Conservation (phyloP, 2,329 filamentous ascomycete species). For the Epichloe festucae region DNA sequence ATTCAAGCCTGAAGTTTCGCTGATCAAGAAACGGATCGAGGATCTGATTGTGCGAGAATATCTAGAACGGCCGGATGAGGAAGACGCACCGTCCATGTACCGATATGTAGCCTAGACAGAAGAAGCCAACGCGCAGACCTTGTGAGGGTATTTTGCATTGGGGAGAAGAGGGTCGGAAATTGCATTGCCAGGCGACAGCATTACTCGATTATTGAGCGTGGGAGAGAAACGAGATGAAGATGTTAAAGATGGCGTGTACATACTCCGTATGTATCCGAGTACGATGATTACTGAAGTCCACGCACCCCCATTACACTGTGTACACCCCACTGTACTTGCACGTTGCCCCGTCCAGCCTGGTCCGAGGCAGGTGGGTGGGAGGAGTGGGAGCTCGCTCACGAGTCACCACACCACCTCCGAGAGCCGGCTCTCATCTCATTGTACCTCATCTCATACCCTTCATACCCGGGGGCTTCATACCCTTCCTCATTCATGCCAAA, state of each 20-base stretch:
- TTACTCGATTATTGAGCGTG: background rate
- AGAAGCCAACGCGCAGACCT: background rate
- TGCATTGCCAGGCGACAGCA: background rate
- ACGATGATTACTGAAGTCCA: background rate
- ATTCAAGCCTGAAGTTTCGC: slow-evolving; percentile 62
- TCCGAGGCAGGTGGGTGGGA: background rate
- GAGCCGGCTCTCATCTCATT: background rate
- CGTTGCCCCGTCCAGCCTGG: background rate
- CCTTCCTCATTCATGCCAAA: too few species aligned
- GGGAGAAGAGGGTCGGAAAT: background rate
- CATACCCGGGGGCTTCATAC: too few species aligned
- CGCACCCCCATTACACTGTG: too few species aligned
- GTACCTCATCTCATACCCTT: background rate
- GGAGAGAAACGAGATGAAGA: background rate
- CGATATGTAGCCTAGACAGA: slow-evolving; percentile 51
- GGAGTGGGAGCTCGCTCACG: too few species aligned
- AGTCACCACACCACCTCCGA: too few species aligned
- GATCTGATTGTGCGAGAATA: slow-evolving; percentile 67
- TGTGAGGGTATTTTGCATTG: background rate
- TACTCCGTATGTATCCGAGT: background rate
- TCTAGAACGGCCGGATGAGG: slow-evolving; percentile 56
- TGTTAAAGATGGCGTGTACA: background rate
- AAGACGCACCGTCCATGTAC: slow-evolving; percentile 51
- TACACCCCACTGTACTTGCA: too few species aligned
- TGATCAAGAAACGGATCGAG: slow-evolving; percentile 75